Conservation (phyloP, 768 basidiomycete genomes). For the Pulveroboletus sp. region DNA sequence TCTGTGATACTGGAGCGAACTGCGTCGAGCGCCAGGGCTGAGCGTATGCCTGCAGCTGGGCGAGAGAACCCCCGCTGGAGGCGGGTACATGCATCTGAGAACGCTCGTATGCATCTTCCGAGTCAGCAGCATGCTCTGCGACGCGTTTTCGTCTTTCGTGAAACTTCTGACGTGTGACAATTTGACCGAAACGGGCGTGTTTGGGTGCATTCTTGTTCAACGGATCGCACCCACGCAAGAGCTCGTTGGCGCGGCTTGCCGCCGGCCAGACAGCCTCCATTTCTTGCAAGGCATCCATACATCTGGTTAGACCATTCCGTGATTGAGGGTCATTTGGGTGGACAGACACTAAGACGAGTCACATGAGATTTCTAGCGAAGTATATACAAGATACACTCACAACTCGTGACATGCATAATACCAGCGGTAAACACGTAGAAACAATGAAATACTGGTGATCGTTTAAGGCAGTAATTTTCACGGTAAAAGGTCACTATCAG, state of each 20-base stretch:
- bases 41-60: constrained; percentile 19
- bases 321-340: constrained; percentile 70
- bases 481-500: constrained; percentile 51
- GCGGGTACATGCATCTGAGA: constrained; percentile 14
- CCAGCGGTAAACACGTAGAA: constrained; percentile 79
- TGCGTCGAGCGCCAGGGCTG: constrained; percentile 30
- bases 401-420: constrained; percentile 70
- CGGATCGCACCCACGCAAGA: constrained; percentile 59
- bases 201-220: constrained; percentile 9
- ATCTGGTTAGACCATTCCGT: constrained; percentile 54
- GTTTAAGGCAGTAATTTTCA: constrained; percentile 56
- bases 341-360: constrained; percentile 45
- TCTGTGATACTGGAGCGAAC: constrained; percentile 6
- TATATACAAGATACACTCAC: constrained; percentile 39
- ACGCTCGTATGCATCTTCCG: constrained; percentile 28
- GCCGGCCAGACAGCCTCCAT: constrained; percentile 76
- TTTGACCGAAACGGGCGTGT: constrained; percentile 3
- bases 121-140: constrained; percentile 48
- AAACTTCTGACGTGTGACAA: constrained; percentile 8
- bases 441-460: constrained; percentile 63
- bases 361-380: background rate
- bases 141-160: constrained; percentile 53
- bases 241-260: constrained; percentile 67
- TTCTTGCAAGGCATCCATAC: constrained; percentile 58
- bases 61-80: background rate